phyloP scores from a whole-genome alignment of 2,329 filamentous ascomycete species.

The Xylaria sp. region DNA sequence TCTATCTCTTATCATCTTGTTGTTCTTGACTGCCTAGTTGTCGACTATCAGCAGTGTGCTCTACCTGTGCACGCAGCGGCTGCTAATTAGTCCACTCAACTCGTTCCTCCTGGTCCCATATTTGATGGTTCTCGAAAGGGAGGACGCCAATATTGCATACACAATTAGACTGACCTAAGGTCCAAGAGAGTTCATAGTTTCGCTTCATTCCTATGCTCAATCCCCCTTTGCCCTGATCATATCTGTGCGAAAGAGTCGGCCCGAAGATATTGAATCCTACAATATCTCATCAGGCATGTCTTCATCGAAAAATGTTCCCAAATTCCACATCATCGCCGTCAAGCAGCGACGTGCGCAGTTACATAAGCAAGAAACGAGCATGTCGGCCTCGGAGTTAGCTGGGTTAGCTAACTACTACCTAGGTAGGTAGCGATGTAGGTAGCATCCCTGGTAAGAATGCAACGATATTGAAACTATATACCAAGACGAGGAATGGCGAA shows the following conservation, averaged over 20 bases:
- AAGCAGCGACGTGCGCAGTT: background rate
- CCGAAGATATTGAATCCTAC: background rate
- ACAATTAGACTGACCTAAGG: background rate
- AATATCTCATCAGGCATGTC: background rate
- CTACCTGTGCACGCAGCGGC: too few relatives aligned
- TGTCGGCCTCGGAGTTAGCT: too few relatives aligned
- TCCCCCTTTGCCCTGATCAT: background rate
- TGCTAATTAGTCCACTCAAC: background rate
- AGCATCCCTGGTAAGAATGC: background rate
- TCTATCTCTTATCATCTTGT: background rate
- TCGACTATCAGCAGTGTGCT: too few relatives aligned
- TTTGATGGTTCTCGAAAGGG: background rate
- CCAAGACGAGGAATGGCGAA: background rate
- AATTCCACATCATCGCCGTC: background rate
- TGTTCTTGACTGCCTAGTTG: background rate
- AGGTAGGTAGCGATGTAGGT: background rate
- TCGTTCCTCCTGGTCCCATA: background rate
- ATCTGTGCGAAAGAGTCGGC: background rate
- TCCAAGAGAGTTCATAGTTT: background rate
- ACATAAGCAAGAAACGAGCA: background rate
- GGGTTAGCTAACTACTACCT: too few relatives aligned
- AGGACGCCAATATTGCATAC: too few relatives aligned
- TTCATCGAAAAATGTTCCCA: background rate
- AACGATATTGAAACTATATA: slow-evolving; percentile 3
- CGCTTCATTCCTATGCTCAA: background rate